Evolutionary conservation across 2,329 filamentous ascomycete species (phyloP), one percentile per base, ranked within the genome.

Genomic region (Fusarium begoniae): DNA sequence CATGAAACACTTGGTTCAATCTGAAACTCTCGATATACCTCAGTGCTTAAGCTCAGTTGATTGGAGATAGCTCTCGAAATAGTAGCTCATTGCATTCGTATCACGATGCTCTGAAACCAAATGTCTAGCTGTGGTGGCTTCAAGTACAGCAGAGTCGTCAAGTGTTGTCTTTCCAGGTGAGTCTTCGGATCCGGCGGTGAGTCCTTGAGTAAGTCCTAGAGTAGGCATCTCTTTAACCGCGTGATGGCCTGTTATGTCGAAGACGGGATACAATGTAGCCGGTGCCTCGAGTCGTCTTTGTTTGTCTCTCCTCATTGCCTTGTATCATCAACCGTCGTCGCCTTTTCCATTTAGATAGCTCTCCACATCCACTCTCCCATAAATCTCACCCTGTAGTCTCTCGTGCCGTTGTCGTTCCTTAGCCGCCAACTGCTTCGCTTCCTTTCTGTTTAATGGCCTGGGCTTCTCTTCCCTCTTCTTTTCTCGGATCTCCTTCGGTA

Each of bases 281-380:
- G 30, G 17, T 18, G 26, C 6, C 32, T 68, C 44, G 30, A 26
- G 18, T 30, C 28, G 18, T 55, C 24, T 30, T 69, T 30, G 20
- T 20, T n/a, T 22, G 11, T 57, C 30, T 41, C 47, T 41, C 5
- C 54, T n/a, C 44, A 7, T 50, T 38, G 37, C 10, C 14, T 41
- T 35, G 12, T 5, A 18, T 45, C 20, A 4, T 77, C 60, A 75
- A 66, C 72, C 75, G 17, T 79, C 77, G 10, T 61, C 71, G 44
- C 80, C 78, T 65, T 79, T 72, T 6, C 82, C 81, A 53, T 91
- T 89, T 24, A 97, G 82, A 80, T 97, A 96, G 78, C 87, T 90
- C 77, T 95, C 90, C 62, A 97, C 84, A 74, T 96, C 92, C n/a
- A 93, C 88, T 74, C 89, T 91, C 26, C 89, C 88, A 82, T 93